Evolutionary conservation across 805 yeast genomes (phyloP).

Genomic region (Lachancea dasiensis): DNA sequence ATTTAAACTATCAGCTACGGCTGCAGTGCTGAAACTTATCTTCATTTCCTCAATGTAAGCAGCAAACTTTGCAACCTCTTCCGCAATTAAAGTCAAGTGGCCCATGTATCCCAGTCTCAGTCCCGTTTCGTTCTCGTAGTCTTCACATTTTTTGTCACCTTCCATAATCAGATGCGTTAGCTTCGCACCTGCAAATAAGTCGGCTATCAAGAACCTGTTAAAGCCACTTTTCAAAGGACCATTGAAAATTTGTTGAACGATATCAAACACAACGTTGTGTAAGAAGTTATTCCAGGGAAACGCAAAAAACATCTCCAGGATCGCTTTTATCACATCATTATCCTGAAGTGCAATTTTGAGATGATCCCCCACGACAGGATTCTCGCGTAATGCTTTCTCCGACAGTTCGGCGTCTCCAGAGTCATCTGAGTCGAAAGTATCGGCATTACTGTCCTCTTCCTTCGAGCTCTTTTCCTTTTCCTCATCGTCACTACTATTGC

Average conservation of each 20-base stretch:
- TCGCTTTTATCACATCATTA: constrained; percentile 51
- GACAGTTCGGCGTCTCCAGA: constrained; percentile 29
- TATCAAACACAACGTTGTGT: constrained; percentile 81
- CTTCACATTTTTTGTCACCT: constrained; percentile 56
- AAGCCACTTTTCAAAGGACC: constrained; percentile 70
- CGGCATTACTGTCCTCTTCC: constrained; percentile 17
- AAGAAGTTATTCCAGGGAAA: constrained; percentile 82
- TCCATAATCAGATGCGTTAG: constrained; percentile 59
- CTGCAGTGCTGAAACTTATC: constrained; percentile 23
- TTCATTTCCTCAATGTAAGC: constrained; percentile 38
- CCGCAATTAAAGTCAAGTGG: constrained; percentile 86
- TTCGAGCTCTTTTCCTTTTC: constrained; percentile 4
- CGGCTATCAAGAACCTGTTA: constrained; percentile 55
- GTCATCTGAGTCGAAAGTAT: constrained; percentile 17
- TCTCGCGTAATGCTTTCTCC: constrained; percentile 39
- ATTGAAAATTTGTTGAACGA: constrained; percentile 74
- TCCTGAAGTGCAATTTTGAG: constrained; percentile 65
- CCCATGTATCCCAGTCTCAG: constrained; percentile 95
- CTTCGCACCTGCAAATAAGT: constrained; percentile 52
- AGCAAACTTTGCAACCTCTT: constrained; percentile 87
- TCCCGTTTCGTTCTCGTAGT: constrained; percentile 53
- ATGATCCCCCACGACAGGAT: constrained; percentile 65
- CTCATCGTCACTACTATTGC: constrained; percentile 8
- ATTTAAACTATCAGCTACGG: constrained; percentile 22
- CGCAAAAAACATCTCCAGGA: constrained; percentile 60